phyloP scores from a whole-genome alignment of 169 alveolate genomes.

The Plasmodium adleri region DNA sequence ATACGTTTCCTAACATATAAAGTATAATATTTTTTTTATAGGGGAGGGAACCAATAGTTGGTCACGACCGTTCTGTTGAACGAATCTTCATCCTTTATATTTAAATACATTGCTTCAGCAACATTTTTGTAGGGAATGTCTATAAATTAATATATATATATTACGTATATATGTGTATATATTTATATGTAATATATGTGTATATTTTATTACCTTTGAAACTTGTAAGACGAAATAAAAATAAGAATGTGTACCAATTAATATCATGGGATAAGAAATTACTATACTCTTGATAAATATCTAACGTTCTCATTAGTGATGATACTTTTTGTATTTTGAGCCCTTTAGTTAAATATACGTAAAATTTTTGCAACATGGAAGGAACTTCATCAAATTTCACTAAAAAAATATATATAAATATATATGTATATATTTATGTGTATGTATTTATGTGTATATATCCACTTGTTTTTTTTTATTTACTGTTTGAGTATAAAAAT shows the following conservation, averaged over 20 bases:
- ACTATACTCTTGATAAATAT: conserved; percentile 37
- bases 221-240: conserved; percentile 18
- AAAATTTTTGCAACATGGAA: conserved; percentile 42
- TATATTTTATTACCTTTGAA: conserved; percentile 9
- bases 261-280: conserved; percentile 30
- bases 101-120: conserved; percentile 53
- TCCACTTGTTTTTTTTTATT: neutral
- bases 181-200: neutral
- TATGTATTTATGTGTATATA: no score
- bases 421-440: neutral
- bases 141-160: neutral
- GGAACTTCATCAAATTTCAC: neutral
- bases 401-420: no score
- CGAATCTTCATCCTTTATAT: conserved; percentile 27
- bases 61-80: conserved; percentile 12
- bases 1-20: conserved; percentile 14
- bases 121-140: conserved; percentile 31
- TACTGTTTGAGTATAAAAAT: conserved; percentile 8
- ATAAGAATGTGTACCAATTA: conserved; percentile 38
- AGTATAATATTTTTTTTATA: conserved; percentile 45
- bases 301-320: conserved; percentile 7
- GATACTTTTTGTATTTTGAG: conserved; percentile 1
- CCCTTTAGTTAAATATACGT: conserved; percentile 5
- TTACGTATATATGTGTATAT: no score
- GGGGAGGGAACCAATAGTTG: conserved; percentile 44